These are phyloP conservation scores for Sherardia arvensis DNA, from an alignment of 257 asterid species.

Conservation along the genomic window DNA sequence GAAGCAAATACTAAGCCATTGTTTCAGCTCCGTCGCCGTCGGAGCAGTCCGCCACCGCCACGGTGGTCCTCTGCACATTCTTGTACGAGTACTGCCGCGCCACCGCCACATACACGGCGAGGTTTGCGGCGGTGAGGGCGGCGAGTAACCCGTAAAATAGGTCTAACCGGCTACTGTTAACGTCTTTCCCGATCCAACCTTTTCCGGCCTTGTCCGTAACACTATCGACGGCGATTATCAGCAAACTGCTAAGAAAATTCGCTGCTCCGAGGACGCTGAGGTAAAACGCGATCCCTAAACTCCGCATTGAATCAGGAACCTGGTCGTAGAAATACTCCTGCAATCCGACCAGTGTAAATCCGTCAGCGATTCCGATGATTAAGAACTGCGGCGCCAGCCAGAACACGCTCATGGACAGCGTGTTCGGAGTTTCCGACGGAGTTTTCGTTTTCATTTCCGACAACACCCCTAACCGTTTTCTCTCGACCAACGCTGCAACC, in stretches of 20 bases:
- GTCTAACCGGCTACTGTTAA: constrained; percentile 30
- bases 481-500: constrained; percentile 59
- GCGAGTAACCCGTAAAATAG: constrained; percentile 40
- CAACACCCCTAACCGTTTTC: constrained; percentile 32
- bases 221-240: constrained; percentile 60
- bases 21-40: constrained; percentile 18
- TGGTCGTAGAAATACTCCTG: constrained; percentile 84
- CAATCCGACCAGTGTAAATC: constrained; percentile 67
- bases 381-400: constrained; percentile 89
- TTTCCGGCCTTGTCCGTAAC: constrained; percentile 36
- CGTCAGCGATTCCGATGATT: constrained; percentile 60
- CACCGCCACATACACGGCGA: constrained; percentile 35
- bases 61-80: constrained; percentile 39
- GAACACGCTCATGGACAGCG: constrained; percentile 59
- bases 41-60: constrained; percentile 42
- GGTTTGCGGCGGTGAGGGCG: constrained; percentile 30
- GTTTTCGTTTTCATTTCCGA: constrained; percentile 22
- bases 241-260: constrained; percentile 50
- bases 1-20: constrained; percentile 15
- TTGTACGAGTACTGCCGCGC: constrained; percentile 59
- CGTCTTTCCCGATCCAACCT: constrained; percentile 40
- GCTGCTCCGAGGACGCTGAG: constrained; percentile 64
- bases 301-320: constrained; percentile 86
- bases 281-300: constrained; percentile 72
- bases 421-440: background rate